Base-by-base conservation (phyloP, 2,329 filamentous ascomycete genomes). In the Hypoxylon sp. region DNA sequence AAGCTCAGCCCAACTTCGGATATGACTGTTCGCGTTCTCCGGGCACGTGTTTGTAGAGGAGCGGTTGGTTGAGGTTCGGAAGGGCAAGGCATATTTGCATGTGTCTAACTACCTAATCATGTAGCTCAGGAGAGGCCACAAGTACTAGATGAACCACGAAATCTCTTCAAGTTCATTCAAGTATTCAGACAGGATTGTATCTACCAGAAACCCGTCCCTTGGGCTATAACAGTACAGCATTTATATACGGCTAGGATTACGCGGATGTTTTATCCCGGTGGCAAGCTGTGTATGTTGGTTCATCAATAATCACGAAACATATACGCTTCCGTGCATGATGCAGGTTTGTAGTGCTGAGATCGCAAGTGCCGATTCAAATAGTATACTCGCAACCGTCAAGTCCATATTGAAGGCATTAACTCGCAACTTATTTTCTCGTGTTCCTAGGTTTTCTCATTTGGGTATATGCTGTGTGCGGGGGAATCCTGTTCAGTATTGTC, bases 381-480 rank as follows among this genome's bases (percentile, higher is more conserved):
- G 12, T n/a, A 44, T 42, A 24, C 26, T 30, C 18, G 30, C 33
- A 40, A 32, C 11, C 28, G 14, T 53, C 54, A 40, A 9, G 12
- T 30, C 40, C 50, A 49, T 51, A 61, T 58, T 52, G 48, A 36
- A 28, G 18, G 28, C n/a, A 32, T 28, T 12, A n/a, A 42, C 42
- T 52, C 36, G 20, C 11, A 26, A 45, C 38, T 42, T 46, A 18
- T 24, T 22, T 54, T n/a, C 46, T 40, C 50, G 52, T 22, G 49
- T 45, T 16, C 30, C 28, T 22, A 18, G 40, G 12, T 1, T 42
- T 45, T 12, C 52, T 62, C 62, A 54, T 57, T 44, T 58, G 49
- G 40, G 48, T 50, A 32, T 50, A 32, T 32, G 28, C 28, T 44
- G 12, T 48, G 5, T 61, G 61, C 45, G 61, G 61, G 51, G 55